Evolutionary conservation across 768 basidiomycete genomes (phyloP), one percentile per base, ranked within the genome.

Genomic region (Kwoniella sp.): DNA sequence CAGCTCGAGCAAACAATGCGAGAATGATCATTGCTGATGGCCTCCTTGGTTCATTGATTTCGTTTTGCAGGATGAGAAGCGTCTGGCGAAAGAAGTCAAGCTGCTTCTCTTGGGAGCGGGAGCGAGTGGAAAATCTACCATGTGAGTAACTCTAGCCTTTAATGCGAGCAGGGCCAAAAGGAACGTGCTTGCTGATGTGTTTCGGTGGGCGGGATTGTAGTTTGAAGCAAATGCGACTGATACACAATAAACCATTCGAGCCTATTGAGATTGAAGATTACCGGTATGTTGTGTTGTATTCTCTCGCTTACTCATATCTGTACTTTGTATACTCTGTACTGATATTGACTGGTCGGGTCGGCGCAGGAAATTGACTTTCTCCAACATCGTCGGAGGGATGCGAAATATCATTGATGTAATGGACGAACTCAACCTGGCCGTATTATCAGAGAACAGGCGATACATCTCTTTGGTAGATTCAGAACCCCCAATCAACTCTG

Each of bases 201-300:
- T 24, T 25, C 25, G 12, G 25, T 44, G 40, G 8, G 13, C 13
- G 33, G 10, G 17, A 6, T 15, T 19, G 22, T 61, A 61, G 63
- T 21, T 50, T 53, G 70, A 71, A 93, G 90, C 93, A 98, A 88
- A 98, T 97, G 94, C 88, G 93, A 40, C 83, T 96, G 40, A 96
- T 99, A 54, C 94, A 98, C 81, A 85, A 87, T 63, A 83, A 91
- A 1, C 88, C 90, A 0, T 99, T 96, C 81, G 85, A 88, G 0
- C 55, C 85, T 0, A 85, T 87, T 71, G 96, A 98, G 79, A 85
- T 90, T 40, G 94, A 98, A 80, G 86, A 84, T 17, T 96, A 89
- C 72, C 69, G 74, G 75, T 77, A 47, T 52, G 72, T 67, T 9
- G n/a, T n/a, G n/a, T n/a, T n/a, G n/a, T n/a, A n/a, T n/a, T n/a